Evolutionary conservation across 768 basidiomycete species (phyloP).

Genomic region (Tulasnella sp.): DNA sequence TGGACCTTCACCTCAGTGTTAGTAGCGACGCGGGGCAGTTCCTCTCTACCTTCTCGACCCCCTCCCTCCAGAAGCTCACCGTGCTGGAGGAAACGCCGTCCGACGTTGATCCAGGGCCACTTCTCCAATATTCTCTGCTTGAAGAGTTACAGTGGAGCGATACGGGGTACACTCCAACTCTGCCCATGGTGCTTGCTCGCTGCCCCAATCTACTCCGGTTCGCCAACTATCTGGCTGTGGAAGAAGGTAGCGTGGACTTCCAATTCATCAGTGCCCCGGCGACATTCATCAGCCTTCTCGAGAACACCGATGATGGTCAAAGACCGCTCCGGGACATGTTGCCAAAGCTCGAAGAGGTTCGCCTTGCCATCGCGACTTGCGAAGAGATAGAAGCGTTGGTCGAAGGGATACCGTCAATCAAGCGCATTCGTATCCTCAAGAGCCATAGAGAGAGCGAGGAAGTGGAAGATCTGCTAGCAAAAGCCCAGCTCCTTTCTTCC

Average conservation of each 20-base stretch:
- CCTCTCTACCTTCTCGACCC: neutral
- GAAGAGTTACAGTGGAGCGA: neutral
- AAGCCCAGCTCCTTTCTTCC: neutral
- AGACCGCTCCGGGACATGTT: neutral
- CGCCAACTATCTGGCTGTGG: neutral
- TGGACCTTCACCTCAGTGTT: neutral
- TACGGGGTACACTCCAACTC: neutral
- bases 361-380: neutral
- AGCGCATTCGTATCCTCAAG: neutral
- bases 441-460: neutral
- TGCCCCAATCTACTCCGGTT: neutral
- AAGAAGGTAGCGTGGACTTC: neutral
- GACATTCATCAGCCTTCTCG: neutral
- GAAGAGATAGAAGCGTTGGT: neutral
- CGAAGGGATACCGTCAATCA: neutral
- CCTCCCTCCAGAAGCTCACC: neutral
- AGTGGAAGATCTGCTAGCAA: neutral
- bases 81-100: neutral
- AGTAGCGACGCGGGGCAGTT: neutral
- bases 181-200: neutral
- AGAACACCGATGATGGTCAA: neutral
- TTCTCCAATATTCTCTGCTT: neutral
- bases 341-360: neutral
- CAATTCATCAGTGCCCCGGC: neutral
- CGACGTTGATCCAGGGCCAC: neutral